Evolutionary conservation across 129 eudicot species (phyloP), one percentile per base, ranked within the genome.

Genomic region (Centella asiatica): DNA sequence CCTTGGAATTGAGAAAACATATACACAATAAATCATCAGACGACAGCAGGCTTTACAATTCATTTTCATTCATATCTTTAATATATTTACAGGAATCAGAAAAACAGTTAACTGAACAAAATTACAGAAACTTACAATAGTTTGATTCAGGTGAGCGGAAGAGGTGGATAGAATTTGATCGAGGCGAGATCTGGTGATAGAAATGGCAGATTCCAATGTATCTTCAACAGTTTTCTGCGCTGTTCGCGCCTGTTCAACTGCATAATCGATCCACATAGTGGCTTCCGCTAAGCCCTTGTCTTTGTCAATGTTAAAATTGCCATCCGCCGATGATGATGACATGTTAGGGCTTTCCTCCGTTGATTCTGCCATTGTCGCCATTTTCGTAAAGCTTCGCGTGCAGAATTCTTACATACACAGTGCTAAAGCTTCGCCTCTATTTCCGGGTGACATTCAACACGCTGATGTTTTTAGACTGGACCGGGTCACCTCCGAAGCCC

Each of bases 151-250:
- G 72, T 92, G 96, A 57, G 90, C 96, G 15, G 88, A 67, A 8
- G 90, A 79, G 47, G 99, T 92, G 57, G 85, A 69, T 23, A 42
- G 80, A 62, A 92, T 77, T 33, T 80, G 88, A 60, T 83, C 76
- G 55, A 87, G 57, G 3, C 96, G 95, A 57, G 86, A 77, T 48
- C 69, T 72, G 44, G 96, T 60, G 64, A 57, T 15, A 18, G 67
- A 46, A 55, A 92, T 52, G 4, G 90, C 78, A 45, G 78, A 76
- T 29, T 82, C 86, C 10, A 81, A 53, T 62, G 88, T 61, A 63
- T 72, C 82, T 58, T 71, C 78, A 22, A 62, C 19, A 32, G 77
- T 77, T 51, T 80, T 82, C 59, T 78, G 86, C 22, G 85, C 82
- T 15, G 77, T 32, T 42, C 62, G 71, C 0, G 95, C 95, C 56